phyloP scores from a whole-genome alignment of 1,284 basidiomycete species.

The Boletellus deceptivus region DNA sequence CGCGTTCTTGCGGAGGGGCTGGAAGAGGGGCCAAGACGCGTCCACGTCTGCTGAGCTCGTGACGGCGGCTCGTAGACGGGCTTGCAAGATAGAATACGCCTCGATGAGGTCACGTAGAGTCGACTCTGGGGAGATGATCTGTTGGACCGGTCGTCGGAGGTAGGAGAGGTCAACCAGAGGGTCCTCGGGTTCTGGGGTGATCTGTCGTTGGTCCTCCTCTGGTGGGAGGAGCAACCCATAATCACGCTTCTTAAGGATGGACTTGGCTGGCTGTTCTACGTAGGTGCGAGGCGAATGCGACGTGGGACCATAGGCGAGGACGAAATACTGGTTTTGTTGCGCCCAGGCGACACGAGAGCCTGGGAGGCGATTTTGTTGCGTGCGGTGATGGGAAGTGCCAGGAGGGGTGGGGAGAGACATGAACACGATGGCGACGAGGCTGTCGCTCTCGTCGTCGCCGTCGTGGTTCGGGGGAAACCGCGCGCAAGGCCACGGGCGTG shows the following conservation, averaged over 20 bases:
- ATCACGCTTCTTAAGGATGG: conserved; percentile 60
- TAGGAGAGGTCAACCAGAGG: conserved; percentile 63
- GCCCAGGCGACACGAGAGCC: conserved; percentile 58
- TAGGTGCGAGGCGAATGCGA: conserved; percentile 36
- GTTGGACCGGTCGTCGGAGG: conserved; percentile 57
- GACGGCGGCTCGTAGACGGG: conserved; percentile 55
- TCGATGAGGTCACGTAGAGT: conserved; percentile 60
- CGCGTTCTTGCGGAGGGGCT: conserved; percentile 56
- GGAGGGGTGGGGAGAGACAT: conserved; percentile 65
- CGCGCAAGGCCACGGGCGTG: neutral
- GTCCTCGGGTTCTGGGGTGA: conserved; percentile 68
- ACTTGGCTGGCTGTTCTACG: conserved; percentile 47
- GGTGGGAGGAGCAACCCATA: conserved; percentile 36
- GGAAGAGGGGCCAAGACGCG: conserved; percentile 66
- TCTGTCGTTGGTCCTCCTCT: conserved; percentile 51
- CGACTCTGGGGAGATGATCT: conserved; percentile 49
- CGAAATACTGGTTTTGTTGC: conserved; percentile 52
- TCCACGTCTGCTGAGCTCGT: conserved; percentile 49
- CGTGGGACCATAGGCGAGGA: conserved; percentile 40
- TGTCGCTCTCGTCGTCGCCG: conserved; percentile 19
- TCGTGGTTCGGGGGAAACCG: conserved; percentile 13
- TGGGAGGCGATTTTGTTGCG: conserved; percentile 48
- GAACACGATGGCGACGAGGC: conserved; percentile 16
- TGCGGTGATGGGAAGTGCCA: conserved; percentile 53
- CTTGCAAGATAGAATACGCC: conserved; percentile 66